Evolutionary conservation across 148 eudicot species (phyloP).

Genomic region (Gaultheria prostrata): DNA sequence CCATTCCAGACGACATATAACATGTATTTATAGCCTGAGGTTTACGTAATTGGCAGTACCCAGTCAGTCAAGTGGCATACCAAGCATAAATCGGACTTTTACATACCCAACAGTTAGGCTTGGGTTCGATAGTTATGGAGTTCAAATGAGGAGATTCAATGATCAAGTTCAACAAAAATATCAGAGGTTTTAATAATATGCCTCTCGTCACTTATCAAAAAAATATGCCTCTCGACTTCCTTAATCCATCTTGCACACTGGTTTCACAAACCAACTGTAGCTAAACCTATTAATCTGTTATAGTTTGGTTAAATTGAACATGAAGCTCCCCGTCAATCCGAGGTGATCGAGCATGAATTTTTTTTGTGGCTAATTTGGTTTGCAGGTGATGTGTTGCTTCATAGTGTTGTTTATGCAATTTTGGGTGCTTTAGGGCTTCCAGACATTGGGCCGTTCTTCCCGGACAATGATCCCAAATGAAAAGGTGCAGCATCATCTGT

Average conservation of each 20-base stretch:
- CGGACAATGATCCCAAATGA: slow-evolving; percentile 97
- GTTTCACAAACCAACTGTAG: background rate
- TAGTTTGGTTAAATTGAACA: background rate
- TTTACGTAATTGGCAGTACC: no score
- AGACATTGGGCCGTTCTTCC: slow-evolving; percentile 92
- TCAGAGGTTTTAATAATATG: background rate
- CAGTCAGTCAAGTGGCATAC: no score
- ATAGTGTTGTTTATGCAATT: slow-evolving; percentile 96
- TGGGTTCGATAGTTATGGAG: background rate
- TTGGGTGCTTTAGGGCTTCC: slow-evolving; percentile 97
- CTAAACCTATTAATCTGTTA: background rate
- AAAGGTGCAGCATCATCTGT: slow-evolving; percentile 92
- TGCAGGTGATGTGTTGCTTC: slow-evolving; percentile 94
- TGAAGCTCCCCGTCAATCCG: background rate
- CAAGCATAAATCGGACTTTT: no score
- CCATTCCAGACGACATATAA: no score
- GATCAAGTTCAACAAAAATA: background rate
- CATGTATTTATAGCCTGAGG: no score
- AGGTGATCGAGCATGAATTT: background rate
- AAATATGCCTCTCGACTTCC: background rate
- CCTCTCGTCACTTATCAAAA: no score
- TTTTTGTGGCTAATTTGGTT: slow-evolving; percentile 10
- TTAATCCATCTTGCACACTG: background rate
- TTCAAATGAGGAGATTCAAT: background rate
- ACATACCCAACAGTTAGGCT: no score